Conservation (phyloP, 2,329 filamentous ascomycete genomes). For the Lecanicillium sp. region DNA sequence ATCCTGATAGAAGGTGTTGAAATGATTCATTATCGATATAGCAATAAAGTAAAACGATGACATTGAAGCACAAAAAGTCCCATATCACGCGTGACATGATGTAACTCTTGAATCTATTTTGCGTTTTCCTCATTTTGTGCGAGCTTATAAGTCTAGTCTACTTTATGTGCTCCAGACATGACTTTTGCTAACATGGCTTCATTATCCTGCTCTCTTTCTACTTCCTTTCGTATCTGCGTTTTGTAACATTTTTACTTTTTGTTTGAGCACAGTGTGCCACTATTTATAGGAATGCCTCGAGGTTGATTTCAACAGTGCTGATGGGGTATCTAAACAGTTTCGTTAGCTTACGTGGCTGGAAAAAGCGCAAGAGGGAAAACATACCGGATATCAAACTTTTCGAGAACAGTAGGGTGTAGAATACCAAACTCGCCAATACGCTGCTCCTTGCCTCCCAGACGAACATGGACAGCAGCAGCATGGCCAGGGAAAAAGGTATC, state of each 20-base stretch:
- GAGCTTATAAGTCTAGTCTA: background rate
- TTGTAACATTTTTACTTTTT: conserved; percentile 2
- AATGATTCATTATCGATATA: background rate
- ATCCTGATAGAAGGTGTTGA: background rate
- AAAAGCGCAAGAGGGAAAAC: no score
- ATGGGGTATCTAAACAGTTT: conserved; percentile 63
- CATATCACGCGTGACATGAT: no score
- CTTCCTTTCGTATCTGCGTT: conserved; percentile 3
- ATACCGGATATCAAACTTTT: conserved; percentile 84
- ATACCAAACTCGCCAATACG: conserved; percentile 89
- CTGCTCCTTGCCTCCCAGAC: conserved; percentile 62
- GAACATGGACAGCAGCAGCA: conserved; percentile 74
- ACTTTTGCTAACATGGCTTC: background rate
- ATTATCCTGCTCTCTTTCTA: conserved; percentile 3
- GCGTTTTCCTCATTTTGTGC: no score
- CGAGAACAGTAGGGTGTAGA: conserved; percentile 83
- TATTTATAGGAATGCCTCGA: conserved; percentile 78
- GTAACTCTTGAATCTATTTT: no score
- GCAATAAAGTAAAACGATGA: no score
- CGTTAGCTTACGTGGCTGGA: no score
- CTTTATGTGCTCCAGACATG: conserved; percentile 3
- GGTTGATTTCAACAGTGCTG: conserved; percentile 88
- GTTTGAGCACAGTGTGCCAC: conserved; percentile 8
- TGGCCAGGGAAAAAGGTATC: conserved; percentile 88
- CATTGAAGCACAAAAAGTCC: no score